phyloP scores from a whole-genome alignment of 179 eudicot species.

The Spinacia oleracea region DNA sequence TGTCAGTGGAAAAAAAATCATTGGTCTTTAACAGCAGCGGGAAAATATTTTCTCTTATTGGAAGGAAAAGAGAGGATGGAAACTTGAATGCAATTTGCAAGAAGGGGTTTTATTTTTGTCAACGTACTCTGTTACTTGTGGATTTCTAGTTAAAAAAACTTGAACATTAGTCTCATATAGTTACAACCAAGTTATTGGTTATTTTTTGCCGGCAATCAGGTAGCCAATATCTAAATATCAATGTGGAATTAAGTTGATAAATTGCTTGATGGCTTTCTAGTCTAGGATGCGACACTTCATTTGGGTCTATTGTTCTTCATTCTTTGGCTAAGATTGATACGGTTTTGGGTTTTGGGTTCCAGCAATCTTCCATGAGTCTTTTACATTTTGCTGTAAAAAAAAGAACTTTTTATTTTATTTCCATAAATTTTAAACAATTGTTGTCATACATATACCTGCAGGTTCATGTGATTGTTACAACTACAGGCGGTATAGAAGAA shows the following conservation, averaged over 20 bases:
- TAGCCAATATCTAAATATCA: too few relatives aligned
- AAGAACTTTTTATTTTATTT: not conserved
- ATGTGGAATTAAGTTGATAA: not conserved
- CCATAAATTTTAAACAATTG: not conserved
- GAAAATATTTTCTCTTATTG: not conserved
- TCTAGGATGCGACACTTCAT: not conserved
- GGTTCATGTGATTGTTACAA: slow-evolving; percentile 92
- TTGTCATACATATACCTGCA: slow-evolving; percentile 23
- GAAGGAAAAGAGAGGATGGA: not conserved
- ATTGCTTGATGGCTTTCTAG: not conserved
- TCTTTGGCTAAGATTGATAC: not conserved
- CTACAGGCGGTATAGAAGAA: slow-evolving; percentile 92
- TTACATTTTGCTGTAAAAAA: not conserved
- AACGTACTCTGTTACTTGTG: not conserved
- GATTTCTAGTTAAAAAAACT: not conserved
- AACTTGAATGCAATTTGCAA: not conserved
- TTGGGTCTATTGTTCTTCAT: not conserved
- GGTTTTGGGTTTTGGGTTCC: not conserved
- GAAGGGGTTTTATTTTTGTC: not conserved
- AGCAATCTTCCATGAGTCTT: not conserved
- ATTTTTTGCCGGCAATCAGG: not conserved
- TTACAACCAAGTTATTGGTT: not conserved
- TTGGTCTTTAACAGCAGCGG: too few relatives aligned
- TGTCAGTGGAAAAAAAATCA: too few relatives aligned
- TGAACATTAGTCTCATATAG: not conserved